phyloP scores from a whole-genome alignment of 2,329 filamentous ascomycete genomes.

The Paracoccidioides lutzii region DNA sequence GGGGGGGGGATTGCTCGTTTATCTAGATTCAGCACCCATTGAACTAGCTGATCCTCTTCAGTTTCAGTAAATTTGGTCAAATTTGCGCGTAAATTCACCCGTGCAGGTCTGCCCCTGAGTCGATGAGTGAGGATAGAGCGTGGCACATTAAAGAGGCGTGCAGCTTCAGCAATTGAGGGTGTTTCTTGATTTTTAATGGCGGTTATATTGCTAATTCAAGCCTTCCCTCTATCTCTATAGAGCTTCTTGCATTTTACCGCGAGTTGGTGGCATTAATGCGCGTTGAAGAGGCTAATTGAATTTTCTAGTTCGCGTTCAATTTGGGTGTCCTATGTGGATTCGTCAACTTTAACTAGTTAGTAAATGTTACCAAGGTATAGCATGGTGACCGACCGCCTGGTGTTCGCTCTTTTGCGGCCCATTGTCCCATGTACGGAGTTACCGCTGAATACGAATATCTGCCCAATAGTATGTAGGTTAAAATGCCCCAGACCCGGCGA shows the following conservation, averaged over 20 bases:
- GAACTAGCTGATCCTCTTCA: constrained; percentile 5
- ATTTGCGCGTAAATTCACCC: constrained; percentile 3
- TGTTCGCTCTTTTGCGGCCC: too few species aligned
- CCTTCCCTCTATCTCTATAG: constrained; percentile 4
- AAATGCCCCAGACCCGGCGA: too few species aligned
- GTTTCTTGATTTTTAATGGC: constrained; percentile 8
- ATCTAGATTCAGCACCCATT: constrained; percentile 1
- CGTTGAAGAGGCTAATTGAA: background rate
- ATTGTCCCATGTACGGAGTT: too few species aligned
- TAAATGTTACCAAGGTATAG: too few species aligned
- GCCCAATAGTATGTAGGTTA: too few species aligned
- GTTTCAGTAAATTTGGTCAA: constrained; percentile 1
- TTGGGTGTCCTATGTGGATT: too few species aligned
- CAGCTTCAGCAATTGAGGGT: constrained; percentile 6
- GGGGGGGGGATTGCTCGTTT: background rate
- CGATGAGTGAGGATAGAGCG: background rate
- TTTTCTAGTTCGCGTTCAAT: too few species aligned
- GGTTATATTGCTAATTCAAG: background rate
- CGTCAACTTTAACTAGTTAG: too few species aligned
- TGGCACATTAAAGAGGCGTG: constrained; percentile 2
- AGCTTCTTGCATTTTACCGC: constrained; percentile 1
- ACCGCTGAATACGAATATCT: too few species aligned
- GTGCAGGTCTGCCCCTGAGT: background rate
- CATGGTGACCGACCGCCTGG: too few species aligned
- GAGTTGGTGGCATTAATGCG: background rate